Base-by-base conservation (phyloP, 495 filamentous ascomycete species). In the Penicillium ochrochloron region DNA sequence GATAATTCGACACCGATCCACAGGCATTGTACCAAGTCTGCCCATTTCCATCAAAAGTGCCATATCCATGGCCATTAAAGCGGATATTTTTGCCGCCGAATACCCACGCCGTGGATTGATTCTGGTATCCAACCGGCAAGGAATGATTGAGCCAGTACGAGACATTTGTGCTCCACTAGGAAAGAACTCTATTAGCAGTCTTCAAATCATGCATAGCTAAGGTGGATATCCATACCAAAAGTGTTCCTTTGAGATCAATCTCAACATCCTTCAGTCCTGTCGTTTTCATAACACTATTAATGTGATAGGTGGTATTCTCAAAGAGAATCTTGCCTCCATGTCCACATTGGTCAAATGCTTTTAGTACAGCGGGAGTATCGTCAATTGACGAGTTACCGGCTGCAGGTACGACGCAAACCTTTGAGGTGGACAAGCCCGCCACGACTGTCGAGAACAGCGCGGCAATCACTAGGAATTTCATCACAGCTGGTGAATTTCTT, bases 91-190 rank as follows among this genome's bases (percentile, higher is more conserved):
- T 80, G 25, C 72, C 71, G 14, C 82, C 82, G 19, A 80, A 78
- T 9, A 84, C 68, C 71, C 75, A 83, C 0, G 80, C 82, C 31
- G 81, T 77, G 25, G 77, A 78, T 65, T 82, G 81, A 52, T 82
- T 80, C 66, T 84, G 81, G 60, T 80, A 76, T 21, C 78, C 78
- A 9, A 82, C 72, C 5, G 70, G 69, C 33, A 80, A 60, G 21
- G 74, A 72, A 60, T 80, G 70, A 14, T 71, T 76, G 9, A 78
- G 67, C 81, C 81, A 84, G 68, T 84, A 84, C 0, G 66, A 66
- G 14, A 80, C 77, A 62, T 84, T 74, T 19, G 71, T 54, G 52
- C 52, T 54, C 52, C 52, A 54, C 52, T 79, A 14, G n/a, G n/a
- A 3, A 27, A 12, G 12, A 5, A 39, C 3, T 15, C 12, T 15